A percentile compares a stretch with the other conserved stretches of the same genome.
phyloP scores from a whole-genome alignment of 371 early-diverging fungal genomes.

The Mortierella sp. region DNA sequence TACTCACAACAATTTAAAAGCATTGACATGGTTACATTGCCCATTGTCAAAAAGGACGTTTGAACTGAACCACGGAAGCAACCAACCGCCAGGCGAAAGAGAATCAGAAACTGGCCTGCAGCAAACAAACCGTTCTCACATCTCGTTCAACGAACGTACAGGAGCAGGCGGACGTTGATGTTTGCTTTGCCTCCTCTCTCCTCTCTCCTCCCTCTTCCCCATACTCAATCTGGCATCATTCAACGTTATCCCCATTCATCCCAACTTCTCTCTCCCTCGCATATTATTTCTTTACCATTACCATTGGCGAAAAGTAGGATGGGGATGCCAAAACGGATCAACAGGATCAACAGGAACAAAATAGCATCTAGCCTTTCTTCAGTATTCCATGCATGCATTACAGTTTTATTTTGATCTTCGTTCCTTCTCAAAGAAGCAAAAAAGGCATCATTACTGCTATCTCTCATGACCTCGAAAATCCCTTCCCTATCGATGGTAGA shows the following conservation, averaged over 20 bases:
- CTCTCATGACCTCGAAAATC: too few species aligned
- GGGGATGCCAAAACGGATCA: slow-evolving; percentile 1
- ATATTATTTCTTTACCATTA: background rate
- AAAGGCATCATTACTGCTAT: background rate
- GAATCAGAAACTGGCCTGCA: slow-evolving; percentile 47
- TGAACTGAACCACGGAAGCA: too few species aligned
- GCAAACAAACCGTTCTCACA: too few species aligned
- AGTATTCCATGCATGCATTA: background rate
- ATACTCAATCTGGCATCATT: background rate
- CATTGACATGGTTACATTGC: background rate
- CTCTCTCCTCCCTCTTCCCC: background rate
- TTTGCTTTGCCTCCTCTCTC: background rate
- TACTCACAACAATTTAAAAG: background rate
- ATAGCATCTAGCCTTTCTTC: background rate
- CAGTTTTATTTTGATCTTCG: background rate
- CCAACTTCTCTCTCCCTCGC: background rate
- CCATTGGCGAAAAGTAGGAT: slow-evolving; percentile 1
- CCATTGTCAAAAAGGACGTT: background rate
- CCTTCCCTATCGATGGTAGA: background rate
- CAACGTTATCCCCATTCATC: slow-evolving; percentile 10
- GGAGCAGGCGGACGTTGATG: too few species aligned
- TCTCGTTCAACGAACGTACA: too few species aligned
- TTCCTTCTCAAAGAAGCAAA: background rate
- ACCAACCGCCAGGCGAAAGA: background rate
- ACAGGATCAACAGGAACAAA: slow-evolving; percentile 14